Evolutionary conservation across 139 green algal species (phyloP).

Genomic region (Chara braunii): DNA sequence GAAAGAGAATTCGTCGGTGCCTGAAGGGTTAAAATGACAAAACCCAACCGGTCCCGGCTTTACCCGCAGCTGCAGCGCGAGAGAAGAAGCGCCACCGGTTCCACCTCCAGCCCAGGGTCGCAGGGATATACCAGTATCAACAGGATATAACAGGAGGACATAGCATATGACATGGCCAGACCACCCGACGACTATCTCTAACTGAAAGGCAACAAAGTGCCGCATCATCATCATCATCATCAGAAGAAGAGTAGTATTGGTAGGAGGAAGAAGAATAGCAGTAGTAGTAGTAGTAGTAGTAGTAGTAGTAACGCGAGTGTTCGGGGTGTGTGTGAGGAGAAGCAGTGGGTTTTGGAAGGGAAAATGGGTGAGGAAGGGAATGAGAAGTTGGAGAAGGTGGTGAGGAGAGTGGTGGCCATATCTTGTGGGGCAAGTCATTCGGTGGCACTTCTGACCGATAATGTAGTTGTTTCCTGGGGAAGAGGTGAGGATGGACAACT

Average conservation of each 20-base stretch:
- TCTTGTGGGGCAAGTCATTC: slow-evolving; percentile 17
- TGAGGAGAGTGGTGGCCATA: not conserved
- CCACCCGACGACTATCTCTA: too few relatives aligned
- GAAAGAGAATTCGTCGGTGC: too few relatives aligned
- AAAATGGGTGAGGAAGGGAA: not conserved
- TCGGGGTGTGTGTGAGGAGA: not conserved
- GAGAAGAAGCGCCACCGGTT: too few relatives aligned
- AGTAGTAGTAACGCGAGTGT: not conserved
- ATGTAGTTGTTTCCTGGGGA: slow-evolving; percentile 54
- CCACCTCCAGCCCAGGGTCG: too few relatives aligned
- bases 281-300: not conserved
- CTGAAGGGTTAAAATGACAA: too few relatives aligned
- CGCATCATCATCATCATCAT: too few relatives aligned
- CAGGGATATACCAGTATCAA: too few relatives aligned
- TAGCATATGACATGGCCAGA: too few relatives aligned
- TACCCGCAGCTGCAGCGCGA: too few relatives aligned
- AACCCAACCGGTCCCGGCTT: too few relatives aligned
- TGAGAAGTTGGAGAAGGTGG: not conserved
- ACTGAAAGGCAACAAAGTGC: too few relatives aligned
- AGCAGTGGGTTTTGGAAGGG: not conserved
- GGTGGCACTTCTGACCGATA: slow-evolving; percentile 18
- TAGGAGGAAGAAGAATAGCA: not conserved
- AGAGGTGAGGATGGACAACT: slow-evolving; percentile 76
- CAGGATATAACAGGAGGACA: too few relatives aligned
- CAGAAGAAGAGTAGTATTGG: not conserved